A percentile compares a stretch with the other conserved stretches of the same genome.
Conservation (phyloP, 768 basidiomycete species). For the Coprinellus aureogranulatus region DNA sequence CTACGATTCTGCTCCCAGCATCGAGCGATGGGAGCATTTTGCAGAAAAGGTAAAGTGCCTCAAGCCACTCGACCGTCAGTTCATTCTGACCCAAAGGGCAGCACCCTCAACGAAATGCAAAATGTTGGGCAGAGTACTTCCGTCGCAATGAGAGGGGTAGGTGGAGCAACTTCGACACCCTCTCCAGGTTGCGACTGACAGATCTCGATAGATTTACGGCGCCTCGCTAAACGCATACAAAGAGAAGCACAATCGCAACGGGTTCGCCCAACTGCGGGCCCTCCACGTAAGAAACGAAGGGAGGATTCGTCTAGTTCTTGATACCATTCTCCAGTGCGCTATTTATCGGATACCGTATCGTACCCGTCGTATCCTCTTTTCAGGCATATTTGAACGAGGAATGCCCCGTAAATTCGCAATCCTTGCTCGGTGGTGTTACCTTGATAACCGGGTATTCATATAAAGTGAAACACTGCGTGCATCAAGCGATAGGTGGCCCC, state of each 20-base stretch:
- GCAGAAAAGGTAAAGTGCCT: constrained; percentile 41
- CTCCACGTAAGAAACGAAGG: constrained; percentile 34
- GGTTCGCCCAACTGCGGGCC: constrained; percentile 11
- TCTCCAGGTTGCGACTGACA: background rate
- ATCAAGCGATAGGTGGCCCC: background rate
- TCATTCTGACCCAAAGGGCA: constrained; percentile 23
- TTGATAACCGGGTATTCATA: no score
- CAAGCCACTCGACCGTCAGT: background rate
- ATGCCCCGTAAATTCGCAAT: no score
- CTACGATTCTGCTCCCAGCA: constrained; percentile 40
- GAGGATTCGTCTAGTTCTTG: background rate
- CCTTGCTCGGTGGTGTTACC: no score
- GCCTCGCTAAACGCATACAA: constrained; percentile 38
- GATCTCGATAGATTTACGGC: constrained; percentile 29
- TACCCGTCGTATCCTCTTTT: no score
- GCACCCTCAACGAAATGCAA: constrained; percentile 53
- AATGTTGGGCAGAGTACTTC: constrained; percentile 63
- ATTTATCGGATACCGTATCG: no score
- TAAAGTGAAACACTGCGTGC: background rate
- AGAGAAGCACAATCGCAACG: constrained; percentile 21
- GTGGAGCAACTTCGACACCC: background rate
- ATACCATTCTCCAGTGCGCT: no score
- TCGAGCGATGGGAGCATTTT: constrained; percentile 58
- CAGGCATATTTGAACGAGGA: no score
- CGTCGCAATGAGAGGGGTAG: constrained; percentile 50